Conservation (phyloP, 306 rosid species). For the Pterocarpus santalinus region DNA sequence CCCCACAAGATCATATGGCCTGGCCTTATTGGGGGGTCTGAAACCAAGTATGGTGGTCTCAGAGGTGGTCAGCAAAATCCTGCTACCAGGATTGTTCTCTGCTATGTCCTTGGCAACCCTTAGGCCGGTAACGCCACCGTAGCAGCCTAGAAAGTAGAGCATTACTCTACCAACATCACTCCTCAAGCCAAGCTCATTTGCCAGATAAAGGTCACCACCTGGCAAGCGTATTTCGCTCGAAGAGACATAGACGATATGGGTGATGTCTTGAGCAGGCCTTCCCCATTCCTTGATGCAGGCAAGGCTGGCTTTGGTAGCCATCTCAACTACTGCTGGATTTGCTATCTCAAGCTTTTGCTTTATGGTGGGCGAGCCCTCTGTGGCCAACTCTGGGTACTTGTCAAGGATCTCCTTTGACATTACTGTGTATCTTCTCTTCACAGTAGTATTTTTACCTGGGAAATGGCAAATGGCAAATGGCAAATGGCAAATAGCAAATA, state of each 20-base stretch:
- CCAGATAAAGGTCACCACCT: conserved; percentile 89
- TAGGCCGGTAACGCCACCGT: conserved; percentile 93
- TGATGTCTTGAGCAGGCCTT: conserved; percentile 74
- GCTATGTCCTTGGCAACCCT: conserved; percentile 96
- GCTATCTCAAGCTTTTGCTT: conserved; percentile 86
- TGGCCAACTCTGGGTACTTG: conserved; percentile 83
- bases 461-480: conserved; percentile 12
- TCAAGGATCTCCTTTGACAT: conserved; percentile 97
- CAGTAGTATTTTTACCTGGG: conserved; percentile 92
- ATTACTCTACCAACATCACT: conserved; percentile 75
- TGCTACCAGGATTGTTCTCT: conserved; percentile 90
- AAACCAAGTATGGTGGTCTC: conserved; percentile 95
- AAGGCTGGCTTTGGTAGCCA: conserved; percentile 83
- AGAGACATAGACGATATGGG: conserved; percentile 88
- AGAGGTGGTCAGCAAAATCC: conserved; percentile 79
- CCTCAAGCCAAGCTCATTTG: conserved; percentile 74
- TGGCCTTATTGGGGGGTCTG: conserved; percentile 78
- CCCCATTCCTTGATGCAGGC: conserved; percentile 96
- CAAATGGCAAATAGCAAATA: conserved; percentile 3
- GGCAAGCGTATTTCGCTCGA: conserved; percentile 91
- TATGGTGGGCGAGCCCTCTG: conserved; percentile 89
- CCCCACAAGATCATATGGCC: conserved; percentile 97
- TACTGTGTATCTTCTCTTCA: conserved; percentile 95
- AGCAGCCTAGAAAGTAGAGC: conserved; percentile 95
- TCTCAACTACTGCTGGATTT: conserved; percentile 86